Conservation (phyloP, 495 filamentous ascomycete genomes). For the Thozetella sp. region DNA sequence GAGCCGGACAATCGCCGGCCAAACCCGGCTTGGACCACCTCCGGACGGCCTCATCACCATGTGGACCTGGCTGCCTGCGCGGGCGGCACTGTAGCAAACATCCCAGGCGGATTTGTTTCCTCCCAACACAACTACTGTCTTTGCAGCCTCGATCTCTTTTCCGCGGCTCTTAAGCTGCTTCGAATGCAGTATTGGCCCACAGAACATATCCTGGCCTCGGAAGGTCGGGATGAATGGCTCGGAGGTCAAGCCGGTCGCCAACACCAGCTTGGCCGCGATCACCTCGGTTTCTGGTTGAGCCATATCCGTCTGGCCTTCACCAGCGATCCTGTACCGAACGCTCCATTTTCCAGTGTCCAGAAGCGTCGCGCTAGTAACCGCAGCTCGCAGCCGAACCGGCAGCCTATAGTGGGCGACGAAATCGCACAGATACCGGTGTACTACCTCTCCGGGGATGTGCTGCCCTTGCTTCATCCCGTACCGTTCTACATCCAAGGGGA, state of each 20-base stretch:
- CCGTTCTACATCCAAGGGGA: conserved; percentile 56
- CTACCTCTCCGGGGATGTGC: conserved; percentile 62
- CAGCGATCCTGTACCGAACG: background rate
- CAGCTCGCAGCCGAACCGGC: conserved; percentile 46
- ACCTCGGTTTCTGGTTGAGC: conserved; percentile 23
- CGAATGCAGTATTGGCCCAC: conserved; percentile 58
- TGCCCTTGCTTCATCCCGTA: conserved; percentile 55
- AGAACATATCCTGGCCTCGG: conserved; percentile 49
- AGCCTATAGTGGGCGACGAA: conserved; percentile 57
- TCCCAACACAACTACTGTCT: conserved; percentile 58
- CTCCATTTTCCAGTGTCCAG: background rate
- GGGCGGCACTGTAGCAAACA: conserved; percentile 61
- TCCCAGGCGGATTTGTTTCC: conserved; percentile 73
- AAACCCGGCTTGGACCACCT: conserved; percentile 63
- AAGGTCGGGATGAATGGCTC: conserved; percentile 56
- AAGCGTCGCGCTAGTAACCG: conserved; percentile 35
- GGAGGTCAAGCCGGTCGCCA: conserved; percentile 71
- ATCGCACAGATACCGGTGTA: conserved; percentile 58
- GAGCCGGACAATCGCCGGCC: conserved; percentile 10
- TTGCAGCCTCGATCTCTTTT: conserved; percentile 26
- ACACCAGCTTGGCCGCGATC: conserved; percentile 55
- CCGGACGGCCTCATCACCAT: conserved; percentile 41
- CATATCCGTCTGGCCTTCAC: conserved; percentile 16
- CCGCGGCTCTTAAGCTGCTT: conserved; percentile 44
- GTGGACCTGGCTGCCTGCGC: conserved; percentile 56